Base-by-base conservation (phyloP, 495 filamentous ascomycete species). In the Terfezia boudieri region DNA sequence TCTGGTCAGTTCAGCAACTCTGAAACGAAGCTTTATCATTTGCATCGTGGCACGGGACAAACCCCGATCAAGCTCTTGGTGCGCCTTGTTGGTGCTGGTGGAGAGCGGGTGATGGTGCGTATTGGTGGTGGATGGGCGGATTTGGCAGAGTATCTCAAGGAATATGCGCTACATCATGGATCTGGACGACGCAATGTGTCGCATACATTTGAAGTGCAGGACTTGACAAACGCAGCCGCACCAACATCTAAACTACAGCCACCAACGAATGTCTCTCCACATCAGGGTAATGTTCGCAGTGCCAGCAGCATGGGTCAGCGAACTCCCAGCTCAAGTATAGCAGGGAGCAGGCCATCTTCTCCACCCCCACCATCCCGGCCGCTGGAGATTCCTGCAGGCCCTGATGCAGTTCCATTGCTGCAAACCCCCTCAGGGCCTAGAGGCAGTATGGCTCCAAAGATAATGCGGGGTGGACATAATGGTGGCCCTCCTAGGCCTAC, bases 91-190 rank as follows among this genome's bases (percentile, higher is more conserved):
- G 90, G 90, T 37, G 85, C 92, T 65, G 73, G 77, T 35, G 81
- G 82, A n/a, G 86, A 94, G 66, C 78, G 90, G 32, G 87, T 96
- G 49, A 95, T 98, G 87, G 92, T 95, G 9, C 82, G 90, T 54
- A 86, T 96, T 20, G 90, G 90, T 14, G 90, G 90, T 56, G 90
- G 90, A 37, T 98, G 90, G 90, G 84, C 86, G 12, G 90, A 98
- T 64, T 70, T 98, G 22, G 86, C 81, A 26, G 89, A 94, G 67
- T 96, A 94, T 64, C 73, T 98, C n/a, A 79, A 82, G 58, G 84
- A 94, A 64, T 98, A 93, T 61, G 86, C 85, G 20, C 74, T 77
- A 49, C 90, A 98, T 66, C 90, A 96, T 64, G 82, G 85, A 32
- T 60, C 59, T 26, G 61, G 64, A 26, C 60, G 56, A 23, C 48